phyloP scores from a whole-genome alignment of 345 rosid species.

The Punica granatum region DNA sequence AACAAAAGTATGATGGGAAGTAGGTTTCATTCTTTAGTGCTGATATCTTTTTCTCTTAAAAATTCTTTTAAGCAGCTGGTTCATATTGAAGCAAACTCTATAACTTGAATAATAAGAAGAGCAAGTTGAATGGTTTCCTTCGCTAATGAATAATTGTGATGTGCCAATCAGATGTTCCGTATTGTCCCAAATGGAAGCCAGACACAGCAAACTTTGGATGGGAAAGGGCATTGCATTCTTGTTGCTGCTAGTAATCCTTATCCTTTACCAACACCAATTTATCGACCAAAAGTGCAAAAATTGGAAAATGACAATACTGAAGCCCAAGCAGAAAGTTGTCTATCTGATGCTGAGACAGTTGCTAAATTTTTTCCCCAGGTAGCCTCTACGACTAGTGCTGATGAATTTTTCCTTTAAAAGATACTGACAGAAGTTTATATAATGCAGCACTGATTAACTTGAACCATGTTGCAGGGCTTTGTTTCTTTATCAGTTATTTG shows the following conservation, averaged over 20 bases:
- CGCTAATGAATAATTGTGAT: neutral
- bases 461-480: conserved; percentile 50
- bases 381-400: conserved; percentile 9
- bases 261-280: conserved; percentile 91
- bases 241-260: conserved; percentile 90
- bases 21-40: neutral
- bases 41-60: neutral
- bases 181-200: conserved; percentile 46
- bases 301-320: conserved; percentile 57
- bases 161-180: conserved; percentile 60
- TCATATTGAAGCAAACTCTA: neutral
- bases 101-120: neutral
- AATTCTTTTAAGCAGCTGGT: neutral
- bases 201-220: conserved; percentile 56
- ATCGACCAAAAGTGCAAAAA: conserved; percentile 59
- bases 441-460: conserved; percentile 16
- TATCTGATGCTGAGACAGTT: conserved; percentile 85
- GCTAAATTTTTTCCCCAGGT: conserved; percentile 77
- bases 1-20: neutral
- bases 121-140: neutral
- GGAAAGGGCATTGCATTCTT: conserved; percentile 80
- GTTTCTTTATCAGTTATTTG: conserved; percentile 84
- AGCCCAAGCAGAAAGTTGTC: conserved; percentile 50
- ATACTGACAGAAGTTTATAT: neutral
- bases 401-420: conserved; percentile 8